These are phyloP conservation scores for Cercospora sesami DNA, from an alignment of 2,329 filamentous ascomycete genomes.

Conservation along the genomic window DNA sequence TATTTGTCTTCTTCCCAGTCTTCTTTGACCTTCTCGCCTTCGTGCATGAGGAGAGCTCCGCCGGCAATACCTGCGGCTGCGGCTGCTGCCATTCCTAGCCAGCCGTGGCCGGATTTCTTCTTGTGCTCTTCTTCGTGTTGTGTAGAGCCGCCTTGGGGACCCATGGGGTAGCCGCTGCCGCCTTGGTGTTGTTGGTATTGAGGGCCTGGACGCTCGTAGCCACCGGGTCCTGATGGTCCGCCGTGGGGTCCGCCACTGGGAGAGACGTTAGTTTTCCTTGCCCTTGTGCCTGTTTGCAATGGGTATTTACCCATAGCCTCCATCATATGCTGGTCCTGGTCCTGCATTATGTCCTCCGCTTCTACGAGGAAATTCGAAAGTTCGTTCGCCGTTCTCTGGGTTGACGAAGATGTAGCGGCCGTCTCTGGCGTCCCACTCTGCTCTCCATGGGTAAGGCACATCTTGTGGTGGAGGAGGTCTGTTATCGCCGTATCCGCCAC, in stretches of 20 bases:
- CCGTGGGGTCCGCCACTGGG: conserved; percentile 29
- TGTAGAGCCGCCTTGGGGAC: conserved; percentile 21
- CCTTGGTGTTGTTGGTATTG: conserved; percentile 17
- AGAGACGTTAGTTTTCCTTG: not conserved
- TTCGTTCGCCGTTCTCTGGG: conserved; percentile 48
- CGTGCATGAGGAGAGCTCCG: conserved; percentile 49
- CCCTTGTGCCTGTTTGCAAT: not conserved
- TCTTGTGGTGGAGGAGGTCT: conserved; percentile 34
- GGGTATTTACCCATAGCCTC: conserved; percentile 20
- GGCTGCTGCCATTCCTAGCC: conserved; percentile 44
- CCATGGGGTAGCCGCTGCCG: conserved; percentile 16
- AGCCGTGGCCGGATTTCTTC: conserved; percentile 33
- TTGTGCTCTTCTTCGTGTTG: conserved; percentile 32
- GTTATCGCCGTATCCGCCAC: not conserved
- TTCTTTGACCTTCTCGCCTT: conserved; percentile 45
- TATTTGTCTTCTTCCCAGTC: conserved; percentile 28
- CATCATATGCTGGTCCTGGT: conserved; percentile 22
- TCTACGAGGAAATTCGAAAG: conserved; percentile 41
- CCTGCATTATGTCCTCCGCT: conserved; percentile 19
- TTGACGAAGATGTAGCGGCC: conserved; percentile 51
- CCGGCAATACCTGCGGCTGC: conserved; percentile 46
- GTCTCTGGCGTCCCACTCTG: conserved; percentile 47
- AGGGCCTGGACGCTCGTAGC: conserved; percentile 22
- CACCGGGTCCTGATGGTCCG: conserved; percentile 17
- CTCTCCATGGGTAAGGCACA: conserved; percentile 47